These are phyloP conservation scores for Acacia confusa DNA, from an alignment of 306 rosid genomes.

Conservation along the genomic window DNA sequence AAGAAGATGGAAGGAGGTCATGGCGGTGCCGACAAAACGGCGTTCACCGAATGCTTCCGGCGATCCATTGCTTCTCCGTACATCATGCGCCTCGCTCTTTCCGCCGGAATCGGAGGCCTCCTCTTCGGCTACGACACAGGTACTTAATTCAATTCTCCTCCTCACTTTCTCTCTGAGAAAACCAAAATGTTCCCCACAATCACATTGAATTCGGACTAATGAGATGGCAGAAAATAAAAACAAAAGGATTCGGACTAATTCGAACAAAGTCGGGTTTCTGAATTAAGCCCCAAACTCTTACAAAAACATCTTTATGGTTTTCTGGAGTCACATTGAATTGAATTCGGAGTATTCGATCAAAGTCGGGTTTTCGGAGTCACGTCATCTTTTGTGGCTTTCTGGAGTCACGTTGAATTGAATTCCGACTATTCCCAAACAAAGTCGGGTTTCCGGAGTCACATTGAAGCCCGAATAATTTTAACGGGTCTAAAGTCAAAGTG, in stretches of 20 bases:
- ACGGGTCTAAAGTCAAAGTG: no score
- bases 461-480: no score
- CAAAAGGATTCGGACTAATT: background rate
- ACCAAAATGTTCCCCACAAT: background rate
- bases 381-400: background rate
- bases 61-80: slow-evolving; percentile 67
- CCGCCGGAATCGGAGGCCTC: slow-evolving; percentile 88
- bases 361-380: no score
- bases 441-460: no score
- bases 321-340: background rate
- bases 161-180: background rate
- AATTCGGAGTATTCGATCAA: background rate
- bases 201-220: background rate
- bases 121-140: slow-evolving; percentile 93
- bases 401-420: background rate
- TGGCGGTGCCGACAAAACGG: slow-evolving; percentile 42
- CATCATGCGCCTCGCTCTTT: slow-evolving; percentile 75
- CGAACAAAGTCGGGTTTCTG: no score
- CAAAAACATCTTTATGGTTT: background rate
- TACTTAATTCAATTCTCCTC: background rate
- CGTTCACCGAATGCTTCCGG: slow-evolving; percentile 61
- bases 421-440: background rate
- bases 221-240: no score
- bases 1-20: slow-evolving; percentile 54
- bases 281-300: background rate